Conservation (phyloP, 225 moss, liverwort and hornwort genomes). For the Sphagnum tenellum region DNA sequence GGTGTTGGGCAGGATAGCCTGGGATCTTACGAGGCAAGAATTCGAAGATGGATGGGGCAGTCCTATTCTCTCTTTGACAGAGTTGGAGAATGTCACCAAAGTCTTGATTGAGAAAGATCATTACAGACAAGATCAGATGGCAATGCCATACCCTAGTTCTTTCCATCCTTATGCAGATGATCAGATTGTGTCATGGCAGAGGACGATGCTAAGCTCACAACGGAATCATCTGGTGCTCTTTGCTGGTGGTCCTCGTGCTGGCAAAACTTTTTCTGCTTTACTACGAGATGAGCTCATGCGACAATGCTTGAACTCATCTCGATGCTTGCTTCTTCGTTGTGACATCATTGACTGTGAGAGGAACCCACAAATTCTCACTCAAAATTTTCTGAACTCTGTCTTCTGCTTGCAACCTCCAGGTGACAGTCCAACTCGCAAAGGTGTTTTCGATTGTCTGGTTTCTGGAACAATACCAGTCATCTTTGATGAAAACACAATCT, state of each 20-base stretch:
- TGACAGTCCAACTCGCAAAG: constrained; percentile 48
- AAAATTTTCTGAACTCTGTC: constrained; percentile 19
- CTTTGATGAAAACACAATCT: constrained; percentile 23
- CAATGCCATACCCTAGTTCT: constrained; percentile 14
- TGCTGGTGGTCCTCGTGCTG: constrained; percentile 9
- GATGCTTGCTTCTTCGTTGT: constrained; percentile 25
- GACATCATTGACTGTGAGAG: constrained; percentile 17
- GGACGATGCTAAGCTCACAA: not conserved
- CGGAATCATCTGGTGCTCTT: constrained; percentile 4
- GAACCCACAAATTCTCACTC: constrained; percentile 30
- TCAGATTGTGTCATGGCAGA: constrained; percentile 9
- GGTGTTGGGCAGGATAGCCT: constrained; percentile 11
- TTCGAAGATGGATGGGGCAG: constrained; percentile 8
- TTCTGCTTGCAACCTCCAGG: constrained; percentile 58
- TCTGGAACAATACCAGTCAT: constrained; percentile 51
- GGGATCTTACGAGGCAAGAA: constrained; percentile 8
- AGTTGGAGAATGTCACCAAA: constrained; percentile 10
- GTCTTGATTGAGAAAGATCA: constrained; percentile 7
- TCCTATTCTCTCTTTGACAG: constrained; percentile 5
- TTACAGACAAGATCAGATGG: constrained; percentile 8
- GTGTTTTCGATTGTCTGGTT: constrained; percentile 39
- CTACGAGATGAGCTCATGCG: constrained; percentile 24
- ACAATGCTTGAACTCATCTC: constrained; percentile 22
- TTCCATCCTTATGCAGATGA: constrained; percentile 9
- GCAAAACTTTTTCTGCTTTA: constrained; percentile 4